Base-by-base conservation (phyloP, 306 rosid genomes). In the Castanospermum australe region DNA sequence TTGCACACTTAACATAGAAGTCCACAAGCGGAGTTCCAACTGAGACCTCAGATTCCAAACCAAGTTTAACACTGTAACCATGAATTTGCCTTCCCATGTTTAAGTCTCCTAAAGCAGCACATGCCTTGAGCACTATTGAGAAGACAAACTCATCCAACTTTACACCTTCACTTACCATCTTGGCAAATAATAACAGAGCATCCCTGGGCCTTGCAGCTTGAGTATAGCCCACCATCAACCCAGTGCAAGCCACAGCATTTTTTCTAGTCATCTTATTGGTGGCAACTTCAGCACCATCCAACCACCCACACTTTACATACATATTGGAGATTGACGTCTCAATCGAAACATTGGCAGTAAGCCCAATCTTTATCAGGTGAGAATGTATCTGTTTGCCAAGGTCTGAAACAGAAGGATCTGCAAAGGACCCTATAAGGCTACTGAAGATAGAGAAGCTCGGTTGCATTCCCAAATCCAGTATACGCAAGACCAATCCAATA, bases 11-110 rank as follows among this genome's bases (percentile, higher is more conserved):
- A 51, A 80, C 83, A 79, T 90, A 90, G 30, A 90, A 86, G 77
- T 86, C 92, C 70, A 88, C 89, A 4, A 86, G 83, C 30, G 94
- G 94, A 80, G 90, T 90, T 71, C 94, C 92, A 18, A 90, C 92
- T 0, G 94, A 84, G 73, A 90, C 88, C 52, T 86, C 80, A 38
- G 82, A 75, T 60, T 88, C 92, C 86, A 90, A 55, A 51, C 89
- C 94, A 62, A 86, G 86, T 76, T 90, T 90, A 72, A 85, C 59
- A 68, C 82, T 54, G 56, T 56, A 81, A 79, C 85, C 80, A 75
- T 88, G 94, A 77, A 90, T 78, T 75, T 84, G 75, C 86, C 60
- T 86, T 73, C 90, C 90, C 48, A 70, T 28, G 35, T 39, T 71
- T 52, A 90, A 64, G 77, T 87, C 81, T 62, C 84, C 79, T 78